Conservation (phyloP, 129 eudicot genomes). For the Mikania micrantha region DNA sequence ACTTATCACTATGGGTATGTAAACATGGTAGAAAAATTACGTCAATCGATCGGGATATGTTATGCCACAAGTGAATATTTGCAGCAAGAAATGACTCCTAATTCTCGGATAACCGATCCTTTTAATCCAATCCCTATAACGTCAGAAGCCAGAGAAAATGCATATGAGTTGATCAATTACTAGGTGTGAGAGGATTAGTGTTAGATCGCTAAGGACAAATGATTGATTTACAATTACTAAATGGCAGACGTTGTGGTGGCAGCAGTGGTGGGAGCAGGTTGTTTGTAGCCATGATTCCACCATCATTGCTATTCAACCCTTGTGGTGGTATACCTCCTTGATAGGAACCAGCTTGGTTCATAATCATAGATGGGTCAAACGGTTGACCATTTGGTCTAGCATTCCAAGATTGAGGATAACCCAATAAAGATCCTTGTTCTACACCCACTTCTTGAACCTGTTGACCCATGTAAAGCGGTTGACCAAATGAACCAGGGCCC, state of each 20-base stretch:
- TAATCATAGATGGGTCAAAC: constrained; percentile 36
- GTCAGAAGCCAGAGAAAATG: constrained; percentile 3
- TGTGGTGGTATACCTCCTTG: constrained; percentile 31
- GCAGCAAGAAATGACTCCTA: too few species aligned
- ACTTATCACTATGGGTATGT: too few species aligned
- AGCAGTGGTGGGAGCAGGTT: constrained; percentile 27
- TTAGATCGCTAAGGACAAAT: neutral
- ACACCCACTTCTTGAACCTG: constrained; percentile 42
- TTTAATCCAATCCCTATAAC: neutral
- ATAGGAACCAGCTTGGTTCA: constrained; percentile 35
- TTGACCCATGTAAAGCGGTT: constrained; percentile 36
- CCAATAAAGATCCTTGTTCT: constrained; percentile 48
- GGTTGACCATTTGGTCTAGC: constrained; percentile 36
- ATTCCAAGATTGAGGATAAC: constrained; percentile 47
- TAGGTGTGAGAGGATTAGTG: neutral
- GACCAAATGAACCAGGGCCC: constrained; percentile 63
- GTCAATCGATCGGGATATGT: too few species aligned
- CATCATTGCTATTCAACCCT: constrained; percentile 25
- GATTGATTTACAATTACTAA: constrained; percentile 9
- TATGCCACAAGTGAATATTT: too few species aligned
- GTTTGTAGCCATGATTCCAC: constrained; percentile 31
- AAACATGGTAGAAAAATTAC: too few species aligned
- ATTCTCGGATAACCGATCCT: neutral
- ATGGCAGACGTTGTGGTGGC: constrained; percentile 19
- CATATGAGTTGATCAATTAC: neutral